Conservation (phyloP, 2,329 filamentous ascomycete species). For the Aspergillus fructus region DNA sequence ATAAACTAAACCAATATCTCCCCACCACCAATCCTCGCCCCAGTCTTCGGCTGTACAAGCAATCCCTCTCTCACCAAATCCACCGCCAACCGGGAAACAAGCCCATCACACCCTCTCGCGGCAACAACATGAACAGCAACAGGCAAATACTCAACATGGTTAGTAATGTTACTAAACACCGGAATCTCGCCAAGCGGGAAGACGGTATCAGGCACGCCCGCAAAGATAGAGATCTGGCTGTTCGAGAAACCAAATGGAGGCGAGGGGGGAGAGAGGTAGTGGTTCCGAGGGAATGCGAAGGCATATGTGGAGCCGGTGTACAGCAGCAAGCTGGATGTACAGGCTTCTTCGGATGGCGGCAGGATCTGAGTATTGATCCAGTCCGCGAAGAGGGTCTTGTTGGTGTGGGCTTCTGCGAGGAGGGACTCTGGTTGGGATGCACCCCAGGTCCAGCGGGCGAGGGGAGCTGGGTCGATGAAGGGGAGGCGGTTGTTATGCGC, state of each 20-base stretch:
- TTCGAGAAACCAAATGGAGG: conserved; percentile 49
- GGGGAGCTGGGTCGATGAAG: conserved; percentile 51
- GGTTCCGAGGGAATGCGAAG: conserved; percentile 44
- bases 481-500: conserved; percentile 47
- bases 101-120: conserved; percentile 60
- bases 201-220: conserved; percentile 39
- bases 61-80: conserved; percentile 53
- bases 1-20: no score
- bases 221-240: conserved; percentile 29
- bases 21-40: neutral
- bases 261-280: conserved; percentile 31
- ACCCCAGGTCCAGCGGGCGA: conserved; percentile 50
- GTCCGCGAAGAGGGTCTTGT: conserved; percentile 50
- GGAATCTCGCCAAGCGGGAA: neutral
- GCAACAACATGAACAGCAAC: conserved; percentile 60
- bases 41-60: neutral
- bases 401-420: conserved; percentile 46
- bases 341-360: neutral
- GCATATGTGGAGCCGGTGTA: conserved; percentile 46
- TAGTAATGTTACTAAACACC: conserved; percentile 29
- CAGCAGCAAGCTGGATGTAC: conserved; percentile 39
- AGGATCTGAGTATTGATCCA: conserved; percentile 37
- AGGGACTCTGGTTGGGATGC: conserved; percentile 39
- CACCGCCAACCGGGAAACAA: conserved; percentile 55
- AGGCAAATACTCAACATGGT: conserved; percentile 53